Evolutionary conservation across 495 filamentous ascomycete species (phyloP).

Genomic region (Annulohypoxylon bovei): DNA sequence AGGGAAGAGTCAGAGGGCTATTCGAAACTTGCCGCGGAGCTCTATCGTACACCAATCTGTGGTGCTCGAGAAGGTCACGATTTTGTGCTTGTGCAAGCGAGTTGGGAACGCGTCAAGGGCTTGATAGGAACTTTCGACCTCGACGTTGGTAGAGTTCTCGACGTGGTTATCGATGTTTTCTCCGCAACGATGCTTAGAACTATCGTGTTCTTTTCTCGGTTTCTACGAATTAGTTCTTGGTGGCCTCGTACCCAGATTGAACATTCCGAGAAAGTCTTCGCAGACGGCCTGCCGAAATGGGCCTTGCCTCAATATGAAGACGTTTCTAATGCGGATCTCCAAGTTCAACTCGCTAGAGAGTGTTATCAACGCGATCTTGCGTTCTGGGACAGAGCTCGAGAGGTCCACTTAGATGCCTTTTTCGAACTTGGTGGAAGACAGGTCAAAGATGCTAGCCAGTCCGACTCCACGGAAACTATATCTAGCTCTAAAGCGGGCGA

Average conservation of each 20-base stretch:
- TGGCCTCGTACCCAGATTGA: slow-evolving; percentile 77
- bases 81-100: slow-evolving; percentile 47
- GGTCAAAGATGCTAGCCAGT: slow-evolving; percentile 59
- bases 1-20: slow-evolving; percentile 97
- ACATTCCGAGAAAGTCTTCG: slow-evolving; percentile 46
- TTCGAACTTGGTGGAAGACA: slow-evolving; percentile 81
- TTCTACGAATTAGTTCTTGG: slow-evolving; percentile 92
- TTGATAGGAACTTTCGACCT: slow-evolving; percentile 93
- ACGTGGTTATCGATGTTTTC: slow-evolving; percentile 90
- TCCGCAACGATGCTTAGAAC: slow-evolving; percentile 85
- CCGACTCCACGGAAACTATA: slow-evolving; percentile 57
- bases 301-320: slow-evolving; percentile 81
- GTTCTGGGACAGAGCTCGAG: slow-evolving; percentile 85
- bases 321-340: slow-evolving; percentile 48
- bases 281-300: slow-evolving; percentile 78
- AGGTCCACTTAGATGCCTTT: slow-evolving; percentile 81
- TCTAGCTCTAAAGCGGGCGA: slow-evolving; percentile 49
- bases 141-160: slow-evolving; percentile 92
- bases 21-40: slow-evolving; percentile 84
- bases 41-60: slow-evolving; percentile 76
- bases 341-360: slow-evolving; percentile 55
- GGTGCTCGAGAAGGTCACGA: slow-evolving; percentile 54
- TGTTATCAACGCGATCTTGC: slow-evolving; percentile 71
- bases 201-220: slow-evolving; percentile 90
- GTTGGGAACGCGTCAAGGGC: slow-evolving; percentile 79